phyloP scores from a whole-genome alignment of 176 grass and related monocot genomes.

The Musa acuminata region DNA sequence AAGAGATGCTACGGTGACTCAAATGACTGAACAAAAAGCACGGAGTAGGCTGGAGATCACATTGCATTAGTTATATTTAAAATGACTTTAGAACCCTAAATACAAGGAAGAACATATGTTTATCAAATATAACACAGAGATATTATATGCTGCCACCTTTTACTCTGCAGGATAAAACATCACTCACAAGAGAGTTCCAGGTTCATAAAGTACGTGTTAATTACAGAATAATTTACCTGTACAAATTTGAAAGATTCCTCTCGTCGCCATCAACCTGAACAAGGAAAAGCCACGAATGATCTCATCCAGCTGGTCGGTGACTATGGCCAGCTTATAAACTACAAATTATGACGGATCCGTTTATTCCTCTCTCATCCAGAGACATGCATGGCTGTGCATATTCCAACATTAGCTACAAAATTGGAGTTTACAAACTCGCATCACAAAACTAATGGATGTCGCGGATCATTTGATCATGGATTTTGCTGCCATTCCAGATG shows the following conservation, averaged over 20 bases:
- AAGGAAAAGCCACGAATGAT: background rate
- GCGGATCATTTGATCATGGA: background rate
- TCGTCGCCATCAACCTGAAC: background rate
- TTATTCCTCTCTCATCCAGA: background rate
- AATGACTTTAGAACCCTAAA: too few species aligned
- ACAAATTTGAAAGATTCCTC: background rate
- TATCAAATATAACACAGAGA: too few species aligned
- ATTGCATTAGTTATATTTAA: background rate
- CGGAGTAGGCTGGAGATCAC: background rate
- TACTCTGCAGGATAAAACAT: background rate
- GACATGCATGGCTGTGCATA: background rate
- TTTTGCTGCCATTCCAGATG: slow-evolving; percentile 1
- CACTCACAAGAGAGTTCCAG: background rate
- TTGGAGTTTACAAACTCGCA: background rate
- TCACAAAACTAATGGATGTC: background rate
- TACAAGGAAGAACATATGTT: too few species aligned
- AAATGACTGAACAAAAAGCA: too few species aligned
- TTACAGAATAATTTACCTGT: slow-evolving; percentile 15
- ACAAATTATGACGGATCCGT: background rate
- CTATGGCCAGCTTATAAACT: background rate
- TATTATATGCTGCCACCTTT: background rate
- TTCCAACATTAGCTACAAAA: slow-evolving; percentile 10
- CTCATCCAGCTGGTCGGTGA: too few species aligned
- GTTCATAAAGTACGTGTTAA: background rate
- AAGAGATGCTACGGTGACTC: too few species aligned